These are phyloP conservation scores for Lactifluus subvellereus DNA, from an alignment of 768 basidiomycete genomes.

Conservation along the genomic window DNA sequence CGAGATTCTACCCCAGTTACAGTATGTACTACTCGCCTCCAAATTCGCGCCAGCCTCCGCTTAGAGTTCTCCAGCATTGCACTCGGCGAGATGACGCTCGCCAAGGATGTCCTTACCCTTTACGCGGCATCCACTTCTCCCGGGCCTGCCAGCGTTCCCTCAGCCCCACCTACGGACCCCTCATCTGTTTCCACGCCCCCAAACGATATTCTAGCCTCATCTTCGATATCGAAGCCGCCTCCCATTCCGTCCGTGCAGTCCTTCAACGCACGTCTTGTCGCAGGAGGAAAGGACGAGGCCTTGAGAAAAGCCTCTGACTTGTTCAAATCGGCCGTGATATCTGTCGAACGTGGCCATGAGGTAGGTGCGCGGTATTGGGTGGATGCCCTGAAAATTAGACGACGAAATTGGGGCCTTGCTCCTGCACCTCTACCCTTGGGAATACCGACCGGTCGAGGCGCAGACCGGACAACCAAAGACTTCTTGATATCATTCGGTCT, in stretches of 20 bases:
- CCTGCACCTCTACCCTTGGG: slow-evolving; percentile 74
- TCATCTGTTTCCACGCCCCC: slow-evolving; percentile 11
- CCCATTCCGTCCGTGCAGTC: slow-evolving; percentile 51
- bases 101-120: slow-evolving; percentile 60
- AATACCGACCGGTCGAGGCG: slow-evolving; percentile 64
- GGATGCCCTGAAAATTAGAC: slow-evolving; percentile 69
- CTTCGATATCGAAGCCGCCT: slow-evolving; percentile 56
- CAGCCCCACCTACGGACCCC: neutral
- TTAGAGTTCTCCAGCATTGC: slow-evolving; percentile 46
- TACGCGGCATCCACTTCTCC: slow-evolving; percentile 40
- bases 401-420: slow-evolving; percentile 74
- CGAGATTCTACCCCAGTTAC: slow-evolving; percentile 64
- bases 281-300: slow-evolving; percentile 78
- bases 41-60: neutral
- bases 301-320: slow-evolving; percentile 66
- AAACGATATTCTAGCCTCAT: slow-evolving; percentile 45
- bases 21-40: slow-evolving; percentile 42
- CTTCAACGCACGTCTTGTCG: slow-evolving; percentile 63
- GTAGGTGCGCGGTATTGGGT: slow-evolving; percentile 75
- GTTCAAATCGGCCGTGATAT: slow-evolving; percentile 63
- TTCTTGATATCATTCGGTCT: slow-evolving; percentile 76
- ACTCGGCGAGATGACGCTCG: slow-evolving; percentile 73
- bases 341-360: slow-evolving; percentile 57
- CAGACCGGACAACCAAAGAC: slow-evolving; percentile 76
- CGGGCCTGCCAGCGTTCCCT: neutral